Evolutionary conservation across 1,284 basidiomycete species (phyloP).

Genomic region (Kwoniella shivajii): DNA sequence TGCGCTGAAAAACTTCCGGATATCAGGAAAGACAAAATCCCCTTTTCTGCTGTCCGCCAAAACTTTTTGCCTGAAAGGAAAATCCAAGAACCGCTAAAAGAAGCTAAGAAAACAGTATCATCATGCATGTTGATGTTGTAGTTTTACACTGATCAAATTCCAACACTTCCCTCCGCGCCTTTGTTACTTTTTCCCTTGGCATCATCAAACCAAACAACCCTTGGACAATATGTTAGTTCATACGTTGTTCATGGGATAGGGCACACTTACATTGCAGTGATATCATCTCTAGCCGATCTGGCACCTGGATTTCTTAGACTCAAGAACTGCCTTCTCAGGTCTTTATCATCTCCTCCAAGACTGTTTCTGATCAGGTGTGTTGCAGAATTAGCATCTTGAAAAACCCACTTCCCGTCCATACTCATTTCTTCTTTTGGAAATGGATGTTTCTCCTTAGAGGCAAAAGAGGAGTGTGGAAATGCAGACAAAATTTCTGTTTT

Average conservation of each 20-base stretch:
- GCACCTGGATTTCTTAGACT: conserved; percentile 83
- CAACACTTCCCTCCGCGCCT: neutral
- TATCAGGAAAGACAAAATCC: too few relatives aligned
- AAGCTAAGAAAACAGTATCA: too few relatives aligned
- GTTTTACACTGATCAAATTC: too few relatives aligned
- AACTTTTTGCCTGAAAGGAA: too few relatives aligned
- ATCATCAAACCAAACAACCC: conserved; percentile 6
- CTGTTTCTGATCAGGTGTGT: conserved; percentile 94
- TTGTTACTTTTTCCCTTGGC: neutral
- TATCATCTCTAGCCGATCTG: conserved; percentile 80
- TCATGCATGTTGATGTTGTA: too few relatives aligned
- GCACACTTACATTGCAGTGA: conserved; percentile 83
- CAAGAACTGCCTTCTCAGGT: conserved; percentile 67
- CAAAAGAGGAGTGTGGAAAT: neutral
- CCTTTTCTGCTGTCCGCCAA: too few relatives aligned
- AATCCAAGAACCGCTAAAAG: too few relatives aligned
- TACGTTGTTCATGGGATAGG: too few relatives aligned
- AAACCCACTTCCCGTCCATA: conserved; percentile 65
- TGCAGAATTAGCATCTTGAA: conserved; percentile 77
- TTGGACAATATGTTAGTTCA: neutral
- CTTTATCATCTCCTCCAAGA: conserved; percentile 79
- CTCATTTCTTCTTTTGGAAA: neutral
- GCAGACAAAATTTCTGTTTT: conserved; percentile 2
- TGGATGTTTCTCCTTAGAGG: neutral
- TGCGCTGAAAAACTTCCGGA: too few relatives aligned